phyloP scores from a whole-genome alignment of 2,329 filamentous ascomycete species.

The Penicillium sp. region DNA sequence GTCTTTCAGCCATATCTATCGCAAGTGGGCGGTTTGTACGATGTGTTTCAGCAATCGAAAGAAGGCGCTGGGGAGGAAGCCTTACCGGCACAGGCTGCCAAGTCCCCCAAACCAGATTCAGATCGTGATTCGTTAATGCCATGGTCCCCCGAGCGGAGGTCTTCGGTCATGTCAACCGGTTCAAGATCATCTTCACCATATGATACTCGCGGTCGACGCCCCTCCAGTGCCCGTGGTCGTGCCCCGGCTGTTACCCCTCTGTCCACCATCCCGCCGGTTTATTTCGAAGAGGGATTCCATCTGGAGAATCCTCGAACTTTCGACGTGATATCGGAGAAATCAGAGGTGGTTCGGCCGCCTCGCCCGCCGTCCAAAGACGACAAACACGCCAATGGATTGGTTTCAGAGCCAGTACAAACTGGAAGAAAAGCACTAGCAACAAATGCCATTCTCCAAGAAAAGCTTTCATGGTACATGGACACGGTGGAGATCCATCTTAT shows the following conservation, averaged over 20 bases:
- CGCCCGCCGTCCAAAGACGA: conserved; percentile 55
- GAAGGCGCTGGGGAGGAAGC: conserved; percentile 67
- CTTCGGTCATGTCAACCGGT: conserved; percentile 44
- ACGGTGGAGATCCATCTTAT: conserved; percentile 97
- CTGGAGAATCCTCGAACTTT: conserved; percentile 95
- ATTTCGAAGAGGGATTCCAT: conserved; percentile 93
- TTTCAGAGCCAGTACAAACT: conserved; percentile 55
- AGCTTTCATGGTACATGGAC: conserved; percentile 99
- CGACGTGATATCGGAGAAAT: conserved; percentile 92
- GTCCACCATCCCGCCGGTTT: conserved; percentile 87
- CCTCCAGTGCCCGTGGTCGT: conserved; percentile 55
- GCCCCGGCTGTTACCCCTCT: conserved; percentile 76
- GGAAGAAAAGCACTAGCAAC: conserved; percentile 84
- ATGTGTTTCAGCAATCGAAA: conserved; percentile 81
- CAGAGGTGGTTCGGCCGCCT: conserved; percentile 81
- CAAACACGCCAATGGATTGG: conserved; percentile 56
- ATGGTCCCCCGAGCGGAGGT: conserved; percentile 43
- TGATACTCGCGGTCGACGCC: conserved; percentile 52
- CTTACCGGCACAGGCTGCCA: conserved; percentile 49
- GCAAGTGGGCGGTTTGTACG: conserved; percentile 83
- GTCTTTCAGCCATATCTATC: conserved; percentile 82
- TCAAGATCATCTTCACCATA: conserved; percentile 49
- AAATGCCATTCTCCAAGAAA: conserved; percentile 96
- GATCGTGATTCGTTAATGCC: conserved; percentile 52
- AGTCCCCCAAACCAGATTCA: conserved; percentile 45